phyloP scores from a whole-genome alignment of 495 filamentous ascomycete genomes.

The Tuber melanosporum region DNA sequence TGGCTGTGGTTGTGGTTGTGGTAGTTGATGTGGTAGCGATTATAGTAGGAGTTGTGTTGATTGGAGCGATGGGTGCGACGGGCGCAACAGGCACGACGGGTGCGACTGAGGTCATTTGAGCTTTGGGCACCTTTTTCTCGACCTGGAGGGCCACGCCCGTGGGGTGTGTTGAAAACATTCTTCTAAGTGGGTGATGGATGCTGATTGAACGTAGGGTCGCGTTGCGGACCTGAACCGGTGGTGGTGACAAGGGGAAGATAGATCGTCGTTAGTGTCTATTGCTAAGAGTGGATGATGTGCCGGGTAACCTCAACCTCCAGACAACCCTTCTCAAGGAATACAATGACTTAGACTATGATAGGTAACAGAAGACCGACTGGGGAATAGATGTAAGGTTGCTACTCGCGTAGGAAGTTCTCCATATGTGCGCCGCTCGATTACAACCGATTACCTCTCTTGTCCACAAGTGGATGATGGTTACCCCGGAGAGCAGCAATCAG shows the following conservation, averaged over 20 bases:
- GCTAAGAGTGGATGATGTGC: not conserved
- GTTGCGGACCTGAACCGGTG: not conserved
- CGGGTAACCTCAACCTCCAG: not conserved
- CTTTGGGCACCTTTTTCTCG: not conserved
- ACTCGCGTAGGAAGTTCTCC: too few relatives aligned
- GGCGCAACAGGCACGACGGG: not conserved
- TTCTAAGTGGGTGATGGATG: not conserved
- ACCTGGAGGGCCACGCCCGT: not conserved
- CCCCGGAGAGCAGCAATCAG: not conserved
- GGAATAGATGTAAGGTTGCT: not conserved
- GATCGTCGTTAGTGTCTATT: not conserved
- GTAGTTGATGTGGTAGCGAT: not conserved
- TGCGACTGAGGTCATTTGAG: not conserved
- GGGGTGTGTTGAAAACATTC: not conserved
- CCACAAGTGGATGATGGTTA: not conserved
- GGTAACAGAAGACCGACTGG: not conserved
- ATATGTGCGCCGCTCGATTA: not conserved
- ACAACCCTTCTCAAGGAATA: not conserved
- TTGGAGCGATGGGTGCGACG: constrained; percentile 1
- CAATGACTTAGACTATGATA: too few relatives aligned
- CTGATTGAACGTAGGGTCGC: not conserved
- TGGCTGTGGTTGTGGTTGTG: not conserved
- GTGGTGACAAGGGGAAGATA: not conserved
- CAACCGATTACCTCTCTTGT: too few relatives aligned
- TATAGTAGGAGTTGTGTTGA: not conserved